Base-by-base conservation (phyloP, 495 filamentous ascomycete species). In the Penicillium antarcticum region DNA sequence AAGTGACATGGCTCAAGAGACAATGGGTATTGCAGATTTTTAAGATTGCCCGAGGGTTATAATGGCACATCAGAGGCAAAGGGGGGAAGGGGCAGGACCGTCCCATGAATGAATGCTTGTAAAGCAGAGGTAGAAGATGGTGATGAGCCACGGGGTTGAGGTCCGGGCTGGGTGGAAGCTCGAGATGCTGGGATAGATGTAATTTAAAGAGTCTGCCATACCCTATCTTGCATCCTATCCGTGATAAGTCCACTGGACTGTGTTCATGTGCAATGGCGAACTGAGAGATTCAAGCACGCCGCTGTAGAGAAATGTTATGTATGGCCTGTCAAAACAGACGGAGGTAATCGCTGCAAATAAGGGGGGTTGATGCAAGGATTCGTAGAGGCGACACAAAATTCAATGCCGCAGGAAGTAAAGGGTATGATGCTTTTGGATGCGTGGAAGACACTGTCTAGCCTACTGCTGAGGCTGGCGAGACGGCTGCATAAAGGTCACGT, bases 271-370 rank as follows among this genome's bases (percentile, higher is more conserved):
- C 38, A 48, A 19, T 31, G 24, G 17, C 26, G 29, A 43, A 31
- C 32, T 29, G 42, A 53, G 36, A 34, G 32, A 19, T 40, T 41
- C 45, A 21, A 29, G 17, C 37, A 42, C 37, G 46, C 39, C 51
- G 5, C 45, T 14, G 19, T 49, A 32, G 42, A 19, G 23, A 29
- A 33, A 44, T 42, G 45, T 34, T 62, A 56, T 63, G 51, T 60
- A 65, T 57, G 51, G 37, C 50, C 48, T 41, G 49, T 44, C 10
- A n/a, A 55, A 42, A 29, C 48, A 56, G 40, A 32, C 44, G 17
- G 16, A 14, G 21, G 13, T 33, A 34, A 47, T 37, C 32, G 50
- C 48, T 48, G 36, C 19, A 34, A 38, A 14, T 35, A n/a, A n/a
- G 40, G 36, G 34, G 39, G 24, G 29, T 17, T 35, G 41, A 54